Evolutionary conservation across 768 basidiomycete genomes (phyloP).

Genomic region (Psilocybe cyanescens): DNA sequence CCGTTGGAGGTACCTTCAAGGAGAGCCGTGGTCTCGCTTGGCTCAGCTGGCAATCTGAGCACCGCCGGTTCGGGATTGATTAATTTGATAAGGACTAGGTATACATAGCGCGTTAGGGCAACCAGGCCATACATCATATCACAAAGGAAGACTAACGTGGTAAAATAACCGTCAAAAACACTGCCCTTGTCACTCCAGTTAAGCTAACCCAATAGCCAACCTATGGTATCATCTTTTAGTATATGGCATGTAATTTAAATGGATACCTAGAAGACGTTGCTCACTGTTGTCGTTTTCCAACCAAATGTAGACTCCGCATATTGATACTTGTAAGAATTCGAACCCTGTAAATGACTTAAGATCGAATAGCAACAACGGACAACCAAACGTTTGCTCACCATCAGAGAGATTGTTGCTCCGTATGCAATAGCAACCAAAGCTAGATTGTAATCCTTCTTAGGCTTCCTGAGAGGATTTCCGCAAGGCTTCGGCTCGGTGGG

Average conservation of each 20-base stretch:
- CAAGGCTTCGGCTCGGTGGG: conserved; percentile 38
- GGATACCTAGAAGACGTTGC: conserved; percentile 13
- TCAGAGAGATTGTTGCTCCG: not conserved
- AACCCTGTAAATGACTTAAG: conserved; percentile 43
- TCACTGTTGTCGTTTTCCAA: conserved; percentile 66
- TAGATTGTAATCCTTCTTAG: conserved; percentile 4
- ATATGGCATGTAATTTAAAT: not conserved
- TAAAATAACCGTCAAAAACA: conserved; percentile 56
- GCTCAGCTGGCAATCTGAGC: conserved; percentile 14
- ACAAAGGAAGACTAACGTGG: conserved; percentile 46
- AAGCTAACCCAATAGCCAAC: conserved; percentile 69
- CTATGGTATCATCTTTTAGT: conserved; percentile 35
- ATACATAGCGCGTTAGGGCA: not conserved
- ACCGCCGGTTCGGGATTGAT: conserved; percentile 45
- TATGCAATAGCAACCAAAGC: conserved; percentile 3
- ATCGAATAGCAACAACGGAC: not conserved
- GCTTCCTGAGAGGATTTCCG: conserved; percentile 41
- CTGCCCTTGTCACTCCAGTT: conserved; percentile 53
- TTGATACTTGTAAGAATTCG: conserved; percentile 58
- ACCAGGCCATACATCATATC: not conserved
- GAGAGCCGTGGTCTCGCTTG: conserved; percentile 1
- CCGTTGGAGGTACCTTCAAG: conserved; percentile 18
- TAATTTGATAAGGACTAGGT: conserved; percentile 54
- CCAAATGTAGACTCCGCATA: conserved; percentile 60
- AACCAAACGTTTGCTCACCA: not conserved